Evolutionary conservation across 805 yeast genomes (phyloP).

Genomic region (Komagataella pastoris): DNA sequence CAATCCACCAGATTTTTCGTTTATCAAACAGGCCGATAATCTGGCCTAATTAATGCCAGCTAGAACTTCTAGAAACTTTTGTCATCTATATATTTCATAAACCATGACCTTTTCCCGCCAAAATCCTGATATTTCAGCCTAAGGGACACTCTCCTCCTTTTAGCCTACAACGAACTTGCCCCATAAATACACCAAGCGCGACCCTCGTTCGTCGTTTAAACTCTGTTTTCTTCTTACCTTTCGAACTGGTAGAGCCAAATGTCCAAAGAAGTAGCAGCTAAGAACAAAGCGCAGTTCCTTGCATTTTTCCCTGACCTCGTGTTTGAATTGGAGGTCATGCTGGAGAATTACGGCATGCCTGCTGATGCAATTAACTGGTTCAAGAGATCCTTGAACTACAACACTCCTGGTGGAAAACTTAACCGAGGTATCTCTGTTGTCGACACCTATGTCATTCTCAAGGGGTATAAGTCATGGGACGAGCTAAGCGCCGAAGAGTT

Average conservation of each 20-base stretch:
- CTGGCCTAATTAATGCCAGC: background rate
- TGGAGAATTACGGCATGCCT: conserved; percentile 67
- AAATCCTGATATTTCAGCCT: background rate
- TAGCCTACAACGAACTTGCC: background rate
- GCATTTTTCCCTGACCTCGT: conserved; percentile 67
- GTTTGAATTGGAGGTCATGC: conserved; percentile 52
- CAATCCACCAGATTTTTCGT: too few relatives aligned
- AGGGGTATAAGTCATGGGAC: conserved; percentile 40
- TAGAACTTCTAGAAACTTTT: background rate
- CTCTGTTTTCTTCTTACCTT: background rate
- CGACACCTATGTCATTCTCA: conserved; percentile 78
- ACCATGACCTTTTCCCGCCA: background rate
- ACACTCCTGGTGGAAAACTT: conserved; percentile 92
- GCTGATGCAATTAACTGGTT: conserved; percentile 81
- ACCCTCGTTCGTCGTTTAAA: background rate
- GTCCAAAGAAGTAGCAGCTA: conserved; percentile 17
- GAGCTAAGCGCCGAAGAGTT: conserved; percentile 60
- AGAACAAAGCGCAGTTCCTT: conserved; percentile 40
- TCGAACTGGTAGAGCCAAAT: background rate
- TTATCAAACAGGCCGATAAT: background rate
- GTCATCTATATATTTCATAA: background rate
- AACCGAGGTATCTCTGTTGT: conserved; percentile 94
- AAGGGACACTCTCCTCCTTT: background rate
- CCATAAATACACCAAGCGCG: background rate
- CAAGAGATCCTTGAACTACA: conserved; percentile 58